Conservation (phyloP, 1,284 basidiomycete genomes). For the Xerocomus nothofagi region DNA sequence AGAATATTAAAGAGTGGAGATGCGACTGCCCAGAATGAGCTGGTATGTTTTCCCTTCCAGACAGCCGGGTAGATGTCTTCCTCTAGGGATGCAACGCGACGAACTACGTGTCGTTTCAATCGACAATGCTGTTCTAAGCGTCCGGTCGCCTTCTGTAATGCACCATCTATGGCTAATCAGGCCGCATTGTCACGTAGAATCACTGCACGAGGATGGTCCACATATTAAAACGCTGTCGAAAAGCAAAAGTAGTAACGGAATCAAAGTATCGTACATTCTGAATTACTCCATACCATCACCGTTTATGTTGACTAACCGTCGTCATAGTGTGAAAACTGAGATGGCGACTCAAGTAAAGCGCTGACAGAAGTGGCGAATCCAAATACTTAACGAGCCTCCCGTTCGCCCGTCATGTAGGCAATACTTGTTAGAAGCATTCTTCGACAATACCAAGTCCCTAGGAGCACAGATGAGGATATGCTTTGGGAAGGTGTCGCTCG, state of each 20-base stretch:
- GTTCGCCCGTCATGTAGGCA: neutral
- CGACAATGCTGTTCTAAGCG: neutral
- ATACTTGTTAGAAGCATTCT: neutral
- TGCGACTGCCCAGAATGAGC: constrained; percentile 2
- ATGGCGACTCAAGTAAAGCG: no score
- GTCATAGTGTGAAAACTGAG: neutral
- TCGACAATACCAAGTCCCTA: neutral
- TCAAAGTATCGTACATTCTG: neutral
- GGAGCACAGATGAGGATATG: neutral
- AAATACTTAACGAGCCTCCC: neutral
- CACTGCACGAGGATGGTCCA: neutral
- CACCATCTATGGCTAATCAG: neutral
- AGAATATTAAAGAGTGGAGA: constrained; percentile 5
- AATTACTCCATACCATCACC: neutral
- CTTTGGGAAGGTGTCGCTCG: neutral
- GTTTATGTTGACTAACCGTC: neutral
- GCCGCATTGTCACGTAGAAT: neutral
- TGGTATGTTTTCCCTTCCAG: constrained; percentile 10
- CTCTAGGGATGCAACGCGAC: neutral
- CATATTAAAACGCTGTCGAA: neutral
- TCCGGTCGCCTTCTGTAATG: constrained; percentile 5
- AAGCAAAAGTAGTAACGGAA: neutral
- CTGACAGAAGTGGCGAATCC: neutral
- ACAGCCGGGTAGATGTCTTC: neutral
- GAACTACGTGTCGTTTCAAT: neutral